These are phyloP conservation scores for Trichoderma sp. DNA, from an alignment of 2,329 filamentous ascomycete species.

Conservation along the genomic window DNA sequence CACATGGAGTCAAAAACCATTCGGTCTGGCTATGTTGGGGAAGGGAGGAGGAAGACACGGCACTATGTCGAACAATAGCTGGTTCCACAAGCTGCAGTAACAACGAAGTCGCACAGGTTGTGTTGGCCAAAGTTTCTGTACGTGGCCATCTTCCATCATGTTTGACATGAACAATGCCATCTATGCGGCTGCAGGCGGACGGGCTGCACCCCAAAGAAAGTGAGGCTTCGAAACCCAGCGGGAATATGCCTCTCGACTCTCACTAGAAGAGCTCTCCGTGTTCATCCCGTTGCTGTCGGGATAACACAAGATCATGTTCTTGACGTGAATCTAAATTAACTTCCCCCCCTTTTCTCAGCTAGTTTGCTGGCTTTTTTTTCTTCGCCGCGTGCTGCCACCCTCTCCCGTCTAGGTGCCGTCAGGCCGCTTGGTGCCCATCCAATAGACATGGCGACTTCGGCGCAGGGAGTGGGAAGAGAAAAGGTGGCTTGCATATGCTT, in stretches of 20 bases:
- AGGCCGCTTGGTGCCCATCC: not conserved
- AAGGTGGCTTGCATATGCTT: constrained; percentile 9
- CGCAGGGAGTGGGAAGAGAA: not conserved
- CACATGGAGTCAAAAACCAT: not conserved
- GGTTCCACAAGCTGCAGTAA: not conserved
- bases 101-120: no score
- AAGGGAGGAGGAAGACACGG: not conserved
- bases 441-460: not conserved
- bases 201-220: not conserved
- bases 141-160: not conserved
- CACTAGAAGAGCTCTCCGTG: not conserved
- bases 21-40: not conserved
- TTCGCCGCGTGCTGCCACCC: not conserved
- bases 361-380: not conserved
- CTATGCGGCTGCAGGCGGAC: not conserved
- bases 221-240: not conserved
- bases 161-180: not conserved
- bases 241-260: not conserved
- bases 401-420: not conserved
- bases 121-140: not conserved
- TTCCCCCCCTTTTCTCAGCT: not conserved
- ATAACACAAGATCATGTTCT: not conserved
- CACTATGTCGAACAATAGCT: not conserved
- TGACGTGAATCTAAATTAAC: not conserved
- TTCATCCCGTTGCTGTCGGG: not conserved